Base-by-base conservation (phyloP, 2,329 filamentous ascomycete genomes). In the Xylariaceae sp. region DNA sequence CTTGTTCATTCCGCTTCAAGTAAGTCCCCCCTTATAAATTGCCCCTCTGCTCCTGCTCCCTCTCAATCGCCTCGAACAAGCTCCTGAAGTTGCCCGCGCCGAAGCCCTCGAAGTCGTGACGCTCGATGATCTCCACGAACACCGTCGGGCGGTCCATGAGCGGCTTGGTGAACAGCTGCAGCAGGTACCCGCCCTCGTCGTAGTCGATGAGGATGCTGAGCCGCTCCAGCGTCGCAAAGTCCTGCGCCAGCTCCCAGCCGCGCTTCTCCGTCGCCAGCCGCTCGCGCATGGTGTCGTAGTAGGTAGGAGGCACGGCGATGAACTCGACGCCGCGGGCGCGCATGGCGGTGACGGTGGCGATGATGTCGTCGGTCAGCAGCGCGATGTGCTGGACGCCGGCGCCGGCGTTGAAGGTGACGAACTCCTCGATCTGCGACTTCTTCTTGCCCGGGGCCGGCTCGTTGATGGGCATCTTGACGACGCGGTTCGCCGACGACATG, bases 381-480 rank as follows among this genome's bases (percentile, higher is more conserved):
- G 90, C 91, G 52, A 96, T 93, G 68, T 96, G 91, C 71, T 96
- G 91, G 0, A 96, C 89, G 35, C 91, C 91, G 0, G 90, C 73
- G 1, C 91, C 91, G 38, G 84, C 80, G 71, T 95, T 95, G 73
- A 93, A 96, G 62, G 87, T 75, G 52, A 96, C 82, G 61, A 85
- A 90, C 69, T 96, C 91, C 65, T 96, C 90, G 54, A 97, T 96
- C 69, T 97, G 91, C 9, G 83, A 88, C 65, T 89, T 87, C 68
- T 88, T 91, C 71, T 93, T 93, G 44, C 90, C 91, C 1, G 79
- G 72, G 0, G 91, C 91, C 2, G 91, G 91, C 69, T 96, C 90
- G 72, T 96, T 96, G 77, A 97, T 95, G 57, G 91, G 91, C 89
- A 96, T 96, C 71, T 96, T 96, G 66, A 96, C 89, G 4, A 85